These are phyloP conservation scores for Teratosphaeria gauchensis DNA, from an alignment of 2,329 filamentous ascomycete species.

Conservation along the genomic window DNA sequence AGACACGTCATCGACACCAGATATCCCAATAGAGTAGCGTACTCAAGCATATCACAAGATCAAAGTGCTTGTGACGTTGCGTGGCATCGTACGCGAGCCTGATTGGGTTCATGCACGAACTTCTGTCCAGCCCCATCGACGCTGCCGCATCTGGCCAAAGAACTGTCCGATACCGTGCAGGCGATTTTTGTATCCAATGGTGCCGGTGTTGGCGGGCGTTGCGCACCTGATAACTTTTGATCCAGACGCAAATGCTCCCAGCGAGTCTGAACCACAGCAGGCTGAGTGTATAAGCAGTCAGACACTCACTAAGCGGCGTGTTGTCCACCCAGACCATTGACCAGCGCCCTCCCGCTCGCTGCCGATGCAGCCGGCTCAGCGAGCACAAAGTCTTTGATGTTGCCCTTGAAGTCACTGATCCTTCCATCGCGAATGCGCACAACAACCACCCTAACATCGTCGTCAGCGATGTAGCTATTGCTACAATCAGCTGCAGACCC, in stretches of 20 bases:
- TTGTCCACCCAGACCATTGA: not conserved
- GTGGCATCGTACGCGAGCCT: too few relatives aligned
- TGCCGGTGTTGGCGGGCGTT: not conserved
- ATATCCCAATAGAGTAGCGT: too few relatives aligned
- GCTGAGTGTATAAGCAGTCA: not conserved
- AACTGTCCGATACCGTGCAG: not conserved
- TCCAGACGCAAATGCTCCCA: not conserved
- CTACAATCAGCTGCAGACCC: conserved; percentile 35
- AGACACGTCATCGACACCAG: too few relatives aligned
- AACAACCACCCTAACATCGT: conserved; percentile 77
- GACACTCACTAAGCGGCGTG: not conserved
- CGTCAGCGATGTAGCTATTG: conserved; percentile 64
- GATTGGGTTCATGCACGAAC: too few relatives aligned
- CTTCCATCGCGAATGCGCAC: conserved; percentile 76
- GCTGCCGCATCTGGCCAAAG: not conserved
- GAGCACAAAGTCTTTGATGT: conserved; percentile 62
- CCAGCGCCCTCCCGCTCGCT: not conserved
- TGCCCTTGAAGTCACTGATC: conserved; percentile 93
- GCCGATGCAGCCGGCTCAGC: not conserved
- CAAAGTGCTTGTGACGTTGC: too few relatives aligned
- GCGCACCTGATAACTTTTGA: not conserved
- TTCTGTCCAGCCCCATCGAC: too few relatives aligned
- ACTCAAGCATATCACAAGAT: too few relatives aligned
- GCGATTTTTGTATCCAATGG: not conserved
- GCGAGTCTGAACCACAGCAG: too few relatives aligned